phyloP scores from a whole-genome alignment of 2,329 filamentous ascomycete genomes.

The Trichoderma koningiopsis region DNA sequence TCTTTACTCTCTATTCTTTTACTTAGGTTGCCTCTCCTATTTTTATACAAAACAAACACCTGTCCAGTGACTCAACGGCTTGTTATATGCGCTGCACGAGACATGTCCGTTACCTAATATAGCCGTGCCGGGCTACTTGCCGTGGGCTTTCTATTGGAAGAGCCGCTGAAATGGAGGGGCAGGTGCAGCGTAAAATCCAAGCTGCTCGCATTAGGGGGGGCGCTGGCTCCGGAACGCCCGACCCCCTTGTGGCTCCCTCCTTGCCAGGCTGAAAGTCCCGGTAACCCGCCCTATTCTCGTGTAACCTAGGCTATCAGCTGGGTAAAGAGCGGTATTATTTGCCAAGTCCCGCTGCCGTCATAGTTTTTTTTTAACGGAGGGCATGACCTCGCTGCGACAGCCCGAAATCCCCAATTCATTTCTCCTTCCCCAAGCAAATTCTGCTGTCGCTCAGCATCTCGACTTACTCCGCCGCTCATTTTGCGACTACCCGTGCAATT shows the following conservation, averaged over 20 bases:
- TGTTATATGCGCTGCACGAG: background rate
- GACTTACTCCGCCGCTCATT: conserved; percentile 56
- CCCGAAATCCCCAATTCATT: background rate
- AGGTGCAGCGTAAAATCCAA: background rate
- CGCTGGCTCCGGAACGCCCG: conserved; percentile 8
- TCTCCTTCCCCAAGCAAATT: conserved; percentile 12
- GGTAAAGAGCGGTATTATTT: conserved; percentile 14
- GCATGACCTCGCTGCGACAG: background rate
- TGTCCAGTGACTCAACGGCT: background rate
- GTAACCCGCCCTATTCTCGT: conserved; percentile 17
- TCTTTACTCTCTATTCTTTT: background rate
- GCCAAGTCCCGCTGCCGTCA: conserved; percentile 20
- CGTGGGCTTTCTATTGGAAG: conserved; percentile 1
- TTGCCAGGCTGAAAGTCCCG: background rate
- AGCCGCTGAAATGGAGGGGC: background rate
- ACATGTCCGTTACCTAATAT: background rate
- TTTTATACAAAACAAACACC: background rate
- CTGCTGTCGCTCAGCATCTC: conserved; percentile 9
- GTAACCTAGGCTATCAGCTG: conserved; percentile 7
- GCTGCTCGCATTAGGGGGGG: conserved; percentile 1
- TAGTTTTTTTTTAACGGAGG: conserved; percentile 6
- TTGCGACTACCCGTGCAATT: conserved; percentile 36
- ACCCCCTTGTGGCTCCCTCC: background rate
- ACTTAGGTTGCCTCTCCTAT: background rate
- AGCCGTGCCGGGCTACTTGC: background rate